Conservation (phyloP, 106 monocot genomes). For the Dioscorea zingiberensis region DNA sequence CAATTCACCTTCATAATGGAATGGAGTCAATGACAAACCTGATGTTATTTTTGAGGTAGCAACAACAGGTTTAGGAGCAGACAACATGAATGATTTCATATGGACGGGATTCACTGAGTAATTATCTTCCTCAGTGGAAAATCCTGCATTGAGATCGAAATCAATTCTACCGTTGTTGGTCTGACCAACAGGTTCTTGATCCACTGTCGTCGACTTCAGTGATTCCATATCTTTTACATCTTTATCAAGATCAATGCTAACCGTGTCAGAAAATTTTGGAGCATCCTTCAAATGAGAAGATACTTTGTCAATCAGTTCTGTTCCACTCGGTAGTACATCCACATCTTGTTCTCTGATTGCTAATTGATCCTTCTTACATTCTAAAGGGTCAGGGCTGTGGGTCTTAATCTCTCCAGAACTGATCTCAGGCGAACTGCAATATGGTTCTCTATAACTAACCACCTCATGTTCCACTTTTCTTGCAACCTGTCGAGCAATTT, state of each 20-base stretch:
- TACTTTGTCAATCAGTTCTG: slow-evolving; percentile 18
- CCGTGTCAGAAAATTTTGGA: slow-evolving; percentile 10
- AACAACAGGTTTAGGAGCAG: slow-evolving; percentile 51
- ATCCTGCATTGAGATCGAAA: slow-evolving; percentile 74
- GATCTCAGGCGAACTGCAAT: slow-evolving; percentile 50
- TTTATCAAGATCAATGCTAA: slow-evolving; percentile 5
- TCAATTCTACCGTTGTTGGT: slow-evolving; percentile 11
- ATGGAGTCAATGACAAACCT: slow-evolving; percentile 30
- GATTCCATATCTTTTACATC: slow-evolving; percentile 6
- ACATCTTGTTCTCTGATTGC: slow-evolving; percentile 7
- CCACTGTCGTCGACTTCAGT: slow-evolving; percentile 3
- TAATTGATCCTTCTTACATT: slow-evolving; percentile 9
- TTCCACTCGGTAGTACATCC: slow-evolving; percentile 5
- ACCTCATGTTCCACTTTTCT: slow-evolving; percentile 71
- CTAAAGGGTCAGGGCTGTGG: slow-evolving; percentile 12
- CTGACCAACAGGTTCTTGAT: slow-evolving; percentile 11
- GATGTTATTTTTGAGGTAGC: slow-evolving; percentile 65
- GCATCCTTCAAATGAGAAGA: slow-evolving; percentile 20
- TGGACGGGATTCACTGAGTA: slow-evolving; percentile 1
- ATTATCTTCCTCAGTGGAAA: slow-evolving; percentile 35
- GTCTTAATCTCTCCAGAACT: slow-evolving; percentile 16
- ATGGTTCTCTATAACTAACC: slow-evolving; percentile 69
- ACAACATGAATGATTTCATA: slow-evolving; percentile 24
- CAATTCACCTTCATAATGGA: slow-evolving; percentile 52
- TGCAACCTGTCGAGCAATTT: slow-evolving; percentile 71